Base-by-base conservation (phyloP, 1,139 yeast genomes). In the Kodamaea anthophila region DNA sequence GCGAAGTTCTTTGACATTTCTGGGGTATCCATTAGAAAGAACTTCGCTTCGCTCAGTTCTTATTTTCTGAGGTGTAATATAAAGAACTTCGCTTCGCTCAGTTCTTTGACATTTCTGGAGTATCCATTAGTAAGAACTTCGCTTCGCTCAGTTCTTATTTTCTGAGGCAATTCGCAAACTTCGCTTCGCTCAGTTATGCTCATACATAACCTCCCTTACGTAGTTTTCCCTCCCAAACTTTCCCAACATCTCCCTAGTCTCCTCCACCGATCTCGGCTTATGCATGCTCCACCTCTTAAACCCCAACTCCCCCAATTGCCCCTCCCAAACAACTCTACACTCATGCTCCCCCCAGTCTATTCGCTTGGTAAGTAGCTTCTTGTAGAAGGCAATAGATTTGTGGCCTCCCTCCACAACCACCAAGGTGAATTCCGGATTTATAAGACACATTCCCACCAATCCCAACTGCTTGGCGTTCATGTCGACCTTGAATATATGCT, bases 321-420 rank as follows among this genome's bases (percentile, higher is more conserved):
- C 96, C 38, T 77, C 79, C 96, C 96, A 88, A 3, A 84, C 45
- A 11, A 79, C 43, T 3, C 48, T 44, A 42, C 87, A 77, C 3
- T 49, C 44, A 42, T 87, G 77, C 31, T 47, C 50, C 1, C 66
- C 60, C 96, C 96, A 88, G 21, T 74, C 62, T 33, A 88, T 80
- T 32, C 96, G 60, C 21, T 60, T 58, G 33, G 65, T 51, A 47
- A 88, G 50, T 27, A 88, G 56, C 39, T 74, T 76, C 33, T 76
- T 74, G 54, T 74, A 86, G 41, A 74, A 73, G 20, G 67, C 65
- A 22, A 84, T 58, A 18, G 75, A 60, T 43, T 79, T 74, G 23
- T 61, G 64, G 1, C 81, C 78, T 0, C 96, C 96, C 51, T 82
- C 88, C 4, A 76, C 83, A 4, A 85, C 62, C 1, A 88, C 67